phyloP scores from a whole-genome alignment of 768 basidiomycete genomes.

The Macrolepiota albuminosa region DNA sequence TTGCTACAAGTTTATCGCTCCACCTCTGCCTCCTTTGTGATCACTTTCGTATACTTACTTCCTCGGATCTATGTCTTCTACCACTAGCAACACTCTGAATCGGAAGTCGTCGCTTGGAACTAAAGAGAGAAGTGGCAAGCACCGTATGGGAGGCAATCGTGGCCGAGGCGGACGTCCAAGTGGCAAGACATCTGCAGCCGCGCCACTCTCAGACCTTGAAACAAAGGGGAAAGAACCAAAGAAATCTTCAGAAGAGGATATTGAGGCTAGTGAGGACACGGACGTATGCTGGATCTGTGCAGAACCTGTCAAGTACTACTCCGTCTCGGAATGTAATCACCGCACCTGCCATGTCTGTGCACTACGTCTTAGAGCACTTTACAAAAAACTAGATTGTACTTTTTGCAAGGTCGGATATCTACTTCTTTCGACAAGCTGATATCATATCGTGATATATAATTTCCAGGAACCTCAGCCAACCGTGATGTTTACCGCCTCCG shows the following conservation, averaged over 20 bases:
- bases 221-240: background rate
- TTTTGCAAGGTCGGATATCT: slow-evolving; percentile 80
- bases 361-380: slow-evolving; percentile 80
- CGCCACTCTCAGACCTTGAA: background rate
- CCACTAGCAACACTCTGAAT: background rate
- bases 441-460: background rate
- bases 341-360: slow-evolving; percentile 94
- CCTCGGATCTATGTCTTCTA: background rate
- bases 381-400: slow-evolving; percentile 91
- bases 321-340: slow-evolving; percentile 88
- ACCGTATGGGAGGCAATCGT: slow-evolving; percentile 11
- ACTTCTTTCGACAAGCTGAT: background rate
- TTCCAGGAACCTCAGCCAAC: slow-evolving; percentile 64
- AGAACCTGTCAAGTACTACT: slow-evolving; percentile 87
- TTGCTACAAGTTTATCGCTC: background rate
- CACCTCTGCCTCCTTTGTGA: background rate
- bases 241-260: background rate
- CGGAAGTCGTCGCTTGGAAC: slow-evolving; percentile 7
- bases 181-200: background rate
- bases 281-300: slow-evolving; percentile 90
- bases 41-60: background rate
- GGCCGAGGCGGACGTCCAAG: slow-evolving; percentile 11
- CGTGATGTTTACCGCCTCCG: slow-evolving; percentile 70
- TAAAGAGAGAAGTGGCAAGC: slow-evolving; percentile 12
- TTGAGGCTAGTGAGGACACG: slow-evolving; percentile 29